Percentiles rank a stretch among this genome's conserved stretches.
phyloP scores from a whole-genome alignment of 2,329 filamentous ascomycete genomes.

The Penicillium sclerotigenum region DNA sequence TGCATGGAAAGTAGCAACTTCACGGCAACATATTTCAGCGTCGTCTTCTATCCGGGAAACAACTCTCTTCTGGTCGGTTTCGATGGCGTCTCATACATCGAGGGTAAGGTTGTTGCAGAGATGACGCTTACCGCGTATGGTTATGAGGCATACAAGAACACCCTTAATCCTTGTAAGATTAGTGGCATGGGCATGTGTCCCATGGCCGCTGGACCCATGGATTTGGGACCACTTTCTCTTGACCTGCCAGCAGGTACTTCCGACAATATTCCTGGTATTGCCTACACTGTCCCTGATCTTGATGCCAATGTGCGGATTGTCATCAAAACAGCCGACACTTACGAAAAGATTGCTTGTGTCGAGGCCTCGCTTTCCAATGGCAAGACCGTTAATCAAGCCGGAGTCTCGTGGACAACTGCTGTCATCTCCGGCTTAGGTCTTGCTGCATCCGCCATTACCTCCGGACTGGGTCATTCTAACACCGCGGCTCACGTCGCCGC shows the following conservation, averaged over 20 bases:
- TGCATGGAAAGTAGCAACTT: constrained; percentile 84
- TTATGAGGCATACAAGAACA: constrained; percentile 64
- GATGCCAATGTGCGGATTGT: constrained; percentile 80
- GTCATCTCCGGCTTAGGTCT: constrained; percentile 82
- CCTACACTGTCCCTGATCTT: constrained; percentile 85
- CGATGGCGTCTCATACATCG: constrained; percentile 76
- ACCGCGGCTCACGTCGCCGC: constrained; percentile 91
- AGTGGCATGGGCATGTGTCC: constrained; percentile 75
- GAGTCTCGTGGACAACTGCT: constrained; percentile 85
- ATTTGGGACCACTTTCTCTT: constrained; percentile 66
- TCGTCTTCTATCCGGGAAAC: constrained; percentile 64
- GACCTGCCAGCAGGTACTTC: constrained; percentile 57
- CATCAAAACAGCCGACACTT: constrained; percentile 68
- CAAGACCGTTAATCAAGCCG: constrained; percentile 84
- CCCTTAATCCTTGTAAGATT: constrained; percentile 71
- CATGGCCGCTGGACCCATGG: constrained; percentile 80
- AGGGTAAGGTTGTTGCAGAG: constrained; percentile 76
- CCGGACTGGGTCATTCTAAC: constrained; percentile 86
- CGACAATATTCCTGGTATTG: constrained; percentile 70
- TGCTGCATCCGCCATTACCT: constrained; percentile 80
- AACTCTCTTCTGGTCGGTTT: constrained; percentile 70
- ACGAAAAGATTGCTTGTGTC: constrained; percentile 73
- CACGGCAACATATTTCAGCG: constrained; percentile 83
- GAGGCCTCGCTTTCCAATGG: constrained; percentile 86
- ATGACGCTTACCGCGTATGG: constrained; percentile 79